Conservation (phyloP, 176 grass and related monocot genomes). For the Eleusine coracana region DNA sequence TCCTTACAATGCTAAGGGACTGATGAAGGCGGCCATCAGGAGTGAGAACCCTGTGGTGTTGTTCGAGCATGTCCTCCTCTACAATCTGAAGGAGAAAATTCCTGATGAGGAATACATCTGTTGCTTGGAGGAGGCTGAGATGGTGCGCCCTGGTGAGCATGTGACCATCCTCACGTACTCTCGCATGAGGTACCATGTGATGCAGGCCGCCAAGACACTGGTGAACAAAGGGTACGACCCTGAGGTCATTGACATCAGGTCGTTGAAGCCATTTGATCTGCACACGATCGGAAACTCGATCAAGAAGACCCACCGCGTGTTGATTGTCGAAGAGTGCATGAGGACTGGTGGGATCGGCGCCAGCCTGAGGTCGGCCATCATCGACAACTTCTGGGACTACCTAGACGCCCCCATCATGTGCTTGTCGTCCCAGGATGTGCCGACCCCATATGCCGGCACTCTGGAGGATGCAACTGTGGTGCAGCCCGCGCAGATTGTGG, state of each 20-base stretch:
- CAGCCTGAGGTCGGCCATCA: slow-evolving; percentile 76
- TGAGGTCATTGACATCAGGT: slow-evolving; percentile 86
- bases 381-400: slow-evolving; percentile 96
- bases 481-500: slow-evolving; percentile 83
- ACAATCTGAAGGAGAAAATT: slow-evolving; percentile 90
- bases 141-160: slow-evolving; percentile 79
- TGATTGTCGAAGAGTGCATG: slow-evolving; percentile 97
- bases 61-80: slow-evolving; percentile 83
- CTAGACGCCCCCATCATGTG: slow-evolving; percentile 79
- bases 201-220: slow-evolving; percentile 78
- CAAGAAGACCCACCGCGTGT: slow-evolving; percentile 78
- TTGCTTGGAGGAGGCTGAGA: slow-evolving; percentile 86
- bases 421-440: slow-evolving; percentile 90
- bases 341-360: slow-evolving; percentile 73
- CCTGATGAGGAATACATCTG: slow-evolving; percentile 85
- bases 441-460: slow-evolving; percentile 61
- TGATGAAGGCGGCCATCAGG: slow-evolving; percentile 93
- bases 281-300: slow-evolving; percentile 67
- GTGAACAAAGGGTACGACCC: slow-evolving; percentile 86
- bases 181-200: slow-evolving; percentile 93
- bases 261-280: slow-evolving; percentile 82
- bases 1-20: slow-evolving; percentile 89
- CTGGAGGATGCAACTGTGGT: slow-evolving; percentile 80
- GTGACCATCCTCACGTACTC: slow-evolving; percentile 88
- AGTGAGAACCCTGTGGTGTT: slow-evolving; percentile 86